phyloP scores from a whole-genome alignment of 2,329 filamentous ascomycete species.

The Diaporthe amygdali region DNA sequence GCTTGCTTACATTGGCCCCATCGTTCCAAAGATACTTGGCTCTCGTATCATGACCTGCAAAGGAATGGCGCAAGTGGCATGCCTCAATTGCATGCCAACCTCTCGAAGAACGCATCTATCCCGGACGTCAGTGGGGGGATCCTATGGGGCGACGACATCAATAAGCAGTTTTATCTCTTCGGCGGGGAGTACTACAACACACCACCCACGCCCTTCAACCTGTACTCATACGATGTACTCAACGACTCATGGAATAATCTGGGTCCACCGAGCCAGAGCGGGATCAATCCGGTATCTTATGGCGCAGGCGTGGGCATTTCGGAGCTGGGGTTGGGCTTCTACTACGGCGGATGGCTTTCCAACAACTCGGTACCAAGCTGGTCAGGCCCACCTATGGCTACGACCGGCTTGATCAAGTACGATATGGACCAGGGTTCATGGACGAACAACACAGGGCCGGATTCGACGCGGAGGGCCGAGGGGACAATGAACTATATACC shows the following conservation, averaged over 20 bases:
- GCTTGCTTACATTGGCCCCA: not conserved
- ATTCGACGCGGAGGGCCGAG: constrained; percentile 60
- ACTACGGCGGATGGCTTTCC: constrained; percentile 67
- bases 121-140: constrained; percentile 52
- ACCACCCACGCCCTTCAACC: constrained; percentile 49
- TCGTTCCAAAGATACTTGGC: constrained; percentile 49
- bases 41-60: constrained; percentile 63
- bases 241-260: constrained; percentile 61
- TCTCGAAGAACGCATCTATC: constrained; percentile 64
- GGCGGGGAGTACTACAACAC: constrained; percentile 59
- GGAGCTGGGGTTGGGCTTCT: constrained; percentile 61
- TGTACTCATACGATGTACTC: constrained; percentile 64
- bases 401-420: constrained; percentile 59
- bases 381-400: constrained; percentile 52
- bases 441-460: constrained; percentile 59
- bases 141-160: constrained; percentile 65
- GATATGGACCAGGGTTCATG: constrained; percentile 57
- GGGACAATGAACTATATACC: constrained; percentile 66
- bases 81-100: constrained; percentile 60
- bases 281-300: constrained; percentile 55
- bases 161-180: constrained; percentile 68
- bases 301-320: constrained; percentile 62
- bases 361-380: constrained; percentile 58
- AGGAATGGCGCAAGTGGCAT: constrained; percentile 46
- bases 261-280: constrained; percentile 38